These are phyloP conservation scores for Peronospora belbahrii DNA, from an alignment of 352 stramenopile species.

Conservation along the genomic window DNA sequence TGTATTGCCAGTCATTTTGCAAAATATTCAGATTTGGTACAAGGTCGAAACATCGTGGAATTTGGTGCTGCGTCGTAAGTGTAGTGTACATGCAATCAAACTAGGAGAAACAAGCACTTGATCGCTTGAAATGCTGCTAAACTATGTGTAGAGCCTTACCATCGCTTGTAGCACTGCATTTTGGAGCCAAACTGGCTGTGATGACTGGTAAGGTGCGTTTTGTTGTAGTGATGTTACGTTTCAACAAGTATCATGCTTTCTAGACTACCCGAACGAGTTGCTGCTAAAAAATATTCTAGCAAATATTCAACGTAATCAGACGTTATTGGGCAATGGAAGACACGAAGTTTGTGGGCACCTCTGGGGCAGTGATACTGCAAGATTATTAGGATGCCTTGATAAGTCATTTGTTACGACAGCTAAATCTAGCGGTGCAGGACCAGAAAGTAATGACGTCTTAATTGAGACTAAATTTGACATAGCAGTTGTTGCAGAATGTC, in stretches of 20 bases:
- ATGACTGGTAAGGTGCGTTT: slow-evolving; percentile 30
- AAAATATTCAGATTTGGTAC: slow-evolving; percentile 23
- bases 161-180: slow-evolving; percentile 40
- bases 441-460: background rate
- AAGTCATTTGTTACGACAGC: background rate
- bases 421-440: background rate
- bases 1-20: slow-evolving; percentile 43
- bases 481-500: slow-evolving; percentile 40
- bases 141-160: slow-evolving; percentile 28
- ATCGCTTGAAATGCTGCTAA: background rate
- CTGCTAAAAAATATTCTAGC: slow-evolving; percentile 36
- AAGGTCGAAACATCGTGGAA: slow-evolving; percentile 29
- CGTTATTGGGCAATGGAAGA: slow-evolving; percentile 21
- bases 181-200: slow-evolving; percentile 26
- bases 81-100: background rate
- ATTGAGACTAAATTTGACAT: slow-evolving; percentile 26
- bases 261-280: slow-evolving; percentile 44
- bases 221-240: background rate
- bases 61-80: slow-evolving; percentile 48
- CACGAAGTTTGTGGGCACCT: slow-evolving; percentile 32
- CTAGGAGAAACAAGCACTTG: background rate
- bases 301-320: slow-evolving; percentile 36
- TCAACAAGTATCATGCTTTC: background rate
- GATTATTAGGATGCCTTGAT: slow-evolving; percentile 16
- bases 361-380: slow-evolving; percentile 26